A percentile compares a stretch with the other conserved stretches of the same genome.
Conservation (phyloP, 345 rosid species). For the Citrus reticulata region DNA sequence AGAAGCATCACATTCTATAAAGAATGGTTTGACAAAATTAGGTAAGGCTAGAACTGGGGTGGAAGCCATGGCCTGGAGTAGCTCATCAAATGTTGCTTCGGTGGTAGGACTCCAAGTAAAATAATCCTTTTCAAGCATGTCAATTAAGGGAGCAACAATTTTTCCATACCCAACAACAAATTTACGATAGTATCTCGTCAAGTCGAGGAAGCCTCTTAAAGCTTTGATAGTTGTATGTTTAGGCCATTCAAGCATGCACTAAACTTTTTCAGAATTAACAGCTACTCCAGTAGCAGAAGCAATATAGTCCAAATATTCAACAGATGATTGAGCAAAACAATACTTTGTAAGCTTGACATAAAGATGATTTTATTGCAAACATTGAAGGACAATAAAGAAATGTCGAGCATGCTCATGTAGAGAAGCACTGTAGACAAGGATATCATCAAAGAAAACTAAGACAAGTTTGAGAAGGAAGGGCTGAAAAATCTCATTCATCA, state of each 20-base stretch:
- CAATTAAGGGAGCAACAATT: not conserved
- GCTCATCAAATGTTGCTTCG: not conserved
- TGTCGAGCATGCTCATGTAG: not conserved
- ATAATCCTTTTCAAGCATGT: not conserved
- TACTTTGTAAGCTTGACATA: not conserved
- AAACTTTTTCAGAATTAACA: not conserved
- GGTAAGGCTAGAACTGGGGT: not conserved
- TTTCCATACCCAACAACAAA: not conserved
- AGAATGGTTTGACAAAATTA: not conserved
- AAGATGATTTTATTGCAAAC: not conserved
- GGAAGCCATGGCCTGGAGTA: not conserved
- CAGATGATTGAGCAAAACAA: not conserved
- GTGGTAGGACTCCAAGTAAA: not conserved
- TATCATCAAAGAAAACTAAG: not conserved
- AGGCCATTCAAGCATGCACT: not conserved
- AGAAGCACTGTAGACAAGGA: not conserved
- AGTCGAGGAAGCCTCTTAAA: not conserved
- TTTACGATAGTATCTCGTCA: not conserved
- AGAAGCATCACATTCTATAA: not conserved
- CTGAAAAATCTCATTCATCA: not conserved
- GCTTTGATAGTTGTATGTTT: not conserved
- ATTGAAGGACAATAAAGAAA: not conserved
- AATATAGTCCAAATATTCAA: not conserved
- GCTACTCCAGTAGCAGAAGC: not conserved
- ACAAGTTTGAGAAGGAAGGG: not conserved